Percentiles rank a stretch among this genome's conserved stretches.
phyloP scores from a whole-genome alignment of 768 basidiomycete species.

The Chiua virens region DNA sequence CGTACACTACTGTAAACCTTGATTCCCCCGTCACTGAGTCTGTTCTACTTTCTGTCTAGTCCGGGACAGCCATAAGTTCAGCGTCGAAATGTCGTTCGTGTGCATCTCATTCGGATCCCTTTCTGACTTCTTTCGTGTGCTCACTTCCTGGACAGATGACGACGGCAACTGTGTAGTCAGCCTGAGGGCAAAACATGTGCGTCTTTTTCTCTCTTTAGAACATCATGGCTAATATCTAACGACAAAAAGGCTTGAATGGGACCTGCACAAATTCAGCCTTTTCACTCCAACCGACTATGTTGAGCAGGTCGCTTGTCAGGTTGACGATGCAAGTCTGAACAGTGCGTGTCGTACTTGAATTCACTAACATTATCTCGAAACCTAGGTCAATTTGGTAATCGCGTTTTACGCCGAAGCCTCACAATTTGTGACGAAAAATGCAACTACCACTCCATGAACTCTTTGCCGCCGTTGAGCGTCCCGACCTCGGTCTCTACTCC shows the following conservation, averaged over 20 bases:
- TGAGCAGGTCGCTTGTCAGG: conserved; percentile 49
- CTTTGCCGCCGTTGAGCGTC: background rate
- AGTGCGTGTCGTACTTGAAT: background rate
- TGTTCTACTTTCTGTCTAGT: background rate
- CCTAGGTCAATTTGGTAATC: conserved; percentile 47
- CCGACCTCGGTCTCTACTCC: background rate
- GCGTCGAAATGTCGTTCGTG: conserved; percentile 40
- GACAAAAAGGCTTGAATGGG: conserved; percentile 31
- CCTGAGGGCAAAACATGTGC: conserved; percentile 45
- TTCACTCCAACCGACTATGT: conserved; percentile 42
- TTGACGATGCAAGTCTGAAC: conserved; percentile 38
- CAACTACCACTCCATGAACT: background rate
- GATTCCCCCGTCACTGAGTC: conserved; percentile 42
- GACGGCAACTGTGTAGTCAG: conserved; percentile 40
- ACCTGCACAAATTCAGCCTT: conserved; percentile 45
- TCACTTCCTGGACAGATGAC: conserved; percentile 32
- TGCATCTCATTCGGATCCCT: conserved; percentile 18
- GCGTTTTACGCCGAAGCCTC: conserved; percentile 45
- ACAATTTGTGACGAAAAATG: conserved; percentile 5
- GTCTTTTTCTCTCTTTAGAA: conserved; percentile 7
- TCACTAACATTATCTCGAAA: background rate
- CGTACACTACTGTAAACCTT: no score
- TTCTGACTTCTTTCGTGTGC: background rate
- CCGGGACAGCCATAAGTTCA: conserved; percentile 37
- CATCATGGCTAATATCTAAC: no score